Percentiles rank a stretch among this genome's conserved stretches.
Evolutionary conservation across 768 basidiomycete genomes (phyloP).

Genomic region (Kwoniella sp.): DNA sequence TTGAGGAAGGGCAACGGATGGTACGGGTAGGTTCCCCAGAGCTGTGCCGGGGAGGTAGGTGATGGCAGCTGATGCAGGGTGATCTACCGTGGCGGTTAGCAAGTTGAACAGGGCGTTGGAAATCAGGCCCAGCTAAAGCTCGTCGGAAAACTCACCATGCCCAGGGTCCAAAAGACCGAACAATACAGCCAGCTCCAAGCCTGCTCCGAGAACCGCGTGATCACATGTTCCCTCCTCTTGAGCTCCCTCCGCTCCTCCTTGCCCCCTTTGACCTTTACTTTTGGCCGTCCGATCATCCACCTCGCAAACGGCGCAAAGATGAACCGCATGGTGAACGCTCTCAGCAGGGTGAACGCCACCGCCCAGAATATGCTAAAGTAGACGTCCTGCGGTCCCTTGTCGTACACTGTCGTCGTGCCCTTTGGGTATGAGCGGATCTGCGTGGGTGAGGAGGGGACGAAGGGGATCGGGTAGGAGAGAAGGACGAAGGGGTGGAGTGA

Average conservation of each 20-base stretch:
- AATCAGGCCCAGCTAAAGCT: too few species aligned
- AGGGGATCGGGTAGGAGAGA: slow-evolving; percentile 30
- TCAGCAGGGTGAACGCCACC: slow-evolving; percentile 75
- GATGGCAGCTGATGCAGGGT: slow-evolving; percentile 67
- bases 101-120: too few species aligned
- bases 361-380: slow-evolving; percentile 78
- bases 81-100: slow-evolving; percentile 72
- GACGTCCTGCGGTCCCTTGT: slow-evolving; percentile 65
- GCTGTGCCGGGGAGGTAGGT: slow-evolving; percentile 60
- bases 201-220: slow-evolving; percentile 89
- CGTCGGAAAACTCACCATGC: slow-evolving; percentile 64
- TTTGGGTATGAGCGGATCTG: not conserved
- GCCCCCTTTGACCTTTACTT: not conserved
- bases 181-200: slow-evolving; percentile 86
- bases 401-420: slow-evolving; percentile 57
- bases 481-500: slow-evolving; percentile 30
- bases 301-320: slow-evolving; percentile 76
- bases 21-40: slow-evolving; percentile 83
- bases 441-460: not conserved
- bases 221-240: slow-evolving; percentile 63
- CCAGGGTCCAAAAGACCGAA: slow-evolving; percentile 67
- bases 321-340: slow-evolving; percentile 70
- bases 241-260: slow-evolving; percentile 54
- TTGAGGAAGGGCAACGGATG: slow-evolving; percentile 68
- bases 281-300: slow-evolving; percentile 60